Conservation (phyloP, 768 basidiomycete genomes). For the Megacollybia marginata region DNA sequence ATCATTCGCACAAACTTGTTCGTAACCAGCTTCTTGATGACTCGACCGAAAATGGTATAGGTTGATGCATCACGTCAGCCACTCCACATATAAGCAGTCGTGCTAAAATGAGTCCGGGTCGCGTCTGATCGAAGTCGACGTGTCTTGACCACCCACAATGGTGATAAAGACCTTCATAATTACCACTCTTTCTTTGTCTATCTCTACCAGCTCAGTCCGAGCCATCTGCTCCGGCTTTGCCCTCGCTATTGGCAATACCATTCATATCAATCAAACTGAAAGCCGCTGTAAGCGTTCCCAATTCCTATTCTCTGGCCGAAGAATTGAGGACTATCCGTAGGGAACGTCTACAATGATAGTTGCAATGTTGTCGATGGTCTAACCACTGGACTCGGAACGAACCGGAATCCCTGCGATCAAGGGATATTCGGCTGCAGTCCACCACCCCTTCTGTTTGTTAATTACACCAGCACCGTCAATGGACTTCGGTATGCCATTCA, state of each 20-base stretch:
- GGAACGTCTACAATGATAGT: conserved; percentile 21
- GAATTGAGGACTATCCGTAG: conserved; percentile 4
- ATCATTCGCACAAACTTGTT: too few species aligned
- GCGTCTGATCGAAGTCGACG: too few species aligned
- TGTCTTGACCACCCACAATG: too few species aligned
- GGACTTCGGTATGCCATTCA: conserved; percentile 10
- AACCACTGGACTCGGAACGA: conserved; percentile 18
- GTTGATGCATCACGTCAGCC: too few species aligned
- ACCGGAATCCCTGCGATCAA: conserved; percentile 19
- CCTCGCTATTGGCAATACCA: not conserved
- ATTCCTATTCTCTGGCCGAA: not conserved
- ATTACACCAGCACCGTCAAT: conserved; percentile 19
- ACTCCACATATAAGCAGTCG: too few species aligned
- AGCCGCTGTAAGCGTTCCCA: not conserved
- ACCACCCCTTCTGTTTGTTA: conserved; percentile 17
- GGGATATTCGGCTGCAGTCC: conserved; percentile 23
- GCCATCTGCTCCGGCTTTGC: not conserved
- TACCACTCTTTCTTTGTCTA: too few species aligned
- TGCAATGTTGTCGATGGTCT: conserved; percentile 21
- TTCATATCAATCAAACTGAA: not conserved
- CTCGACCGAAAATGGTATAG: too few species aligned
- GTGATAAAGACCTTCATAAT: too few species aligned
- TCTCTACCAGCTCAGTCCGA: not conserved
- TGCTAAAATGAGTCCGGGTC: too few species aligned
- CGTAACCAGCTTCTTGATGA: too few species aligned